Evolutionary conservation across 805 yeast species (phyloP).

Genomic region (Metschnikowia vanudenii): DNA sequence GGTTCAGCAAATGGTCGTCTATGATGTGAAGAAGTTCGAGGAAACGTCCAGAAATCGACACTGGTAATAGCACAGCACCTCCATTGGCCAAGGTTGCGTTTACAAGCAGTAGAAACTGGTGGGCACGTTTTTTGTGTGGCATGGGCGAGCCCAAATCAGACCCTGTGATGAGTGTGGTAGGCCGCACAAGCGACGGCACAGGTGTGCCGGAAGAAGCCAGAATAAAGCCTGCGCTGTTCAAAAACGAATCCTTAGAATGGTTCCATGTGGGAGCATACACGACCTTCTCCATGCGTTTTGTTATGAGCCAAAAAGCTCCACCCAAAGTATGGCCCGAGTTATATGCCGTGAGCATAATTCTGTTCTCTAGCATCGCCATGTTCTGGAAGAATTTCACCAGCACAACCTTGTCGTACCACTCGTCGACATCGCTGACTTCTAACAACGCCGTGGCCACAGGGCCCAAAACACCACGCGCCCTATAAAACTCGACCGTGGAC

Average conservation of each 20-base stretch:
- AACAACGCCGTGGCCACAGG: constrained; percentile 57
- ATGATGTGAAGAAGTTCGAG: constrained; percentile 73
- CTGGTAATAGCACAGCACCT: constrained; percentile 81
- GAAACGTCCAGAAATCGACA: constrained; percentile 75
- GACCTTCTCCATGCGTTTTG: constrained; percentile 73
- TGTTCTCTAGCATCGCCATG: constrained; percentile 60
- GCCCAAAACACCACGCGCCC: constrained; percentile 72
- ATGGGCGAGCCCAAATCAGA: constrained; percentile 63
- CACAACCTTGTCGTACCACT: constrained; percentile 67
- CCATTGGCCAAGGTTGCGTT: constrained; percentile 68
- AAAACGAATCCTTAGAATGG: constrained; percentile 83
- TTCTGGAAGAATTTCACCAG: constrained; percentile 80
- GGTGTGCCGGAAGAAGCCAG: constrained; percentile 55
- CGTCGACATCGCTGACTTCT: constrained; percentile 74
- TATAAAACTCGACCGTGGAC: constrained; percentile 78
- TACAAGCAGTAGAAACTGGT: constrained; percentile 59
- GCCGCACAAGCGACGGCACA: constrained; percentile 63
- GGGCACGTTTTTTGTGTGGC: constrained; percentile 62
- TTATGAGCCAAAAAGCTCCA: constrained; percentile 84
- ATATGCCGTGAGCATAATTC: constrained; percentile 69
- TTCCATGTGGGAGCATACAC: constrained; percentile 93
- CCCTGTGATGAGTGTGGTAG: constrained; percentile 80
- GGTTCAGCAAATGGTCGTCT: constrained; percentile 56
- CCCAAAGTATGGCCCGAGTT: constrained; percentile 94
- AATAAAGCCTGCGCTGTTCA: constrained; percentile 66